Conservation (phyloP, 2,329 filamentous ascomycete species). For the Cercospora brassicicola region DNA sequence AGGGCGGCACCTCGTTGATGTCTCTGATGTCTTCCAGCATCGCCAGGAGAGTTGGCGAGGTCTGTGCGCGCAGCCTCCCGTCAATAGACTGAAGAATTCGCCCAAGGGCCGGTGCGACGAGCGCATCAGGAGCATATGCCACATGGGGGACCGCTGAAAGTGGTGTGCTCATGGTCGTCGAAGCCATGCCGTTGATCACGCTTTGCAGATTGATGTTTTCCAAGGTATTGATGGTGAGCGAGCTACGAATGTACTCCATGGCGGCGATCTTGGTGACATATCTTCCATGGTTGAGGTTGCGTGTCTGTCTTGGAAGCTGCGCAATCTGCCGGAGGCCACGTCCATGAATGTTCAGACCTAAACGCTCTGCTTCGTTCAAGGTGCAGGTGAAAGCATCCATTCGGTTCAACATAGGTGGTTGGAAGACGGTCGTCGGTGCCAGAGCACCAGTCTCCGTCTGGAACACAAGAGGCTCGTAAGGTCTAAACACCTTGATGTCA, state of each 20-base stretch:
- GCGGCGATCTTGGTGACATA: not conserved
- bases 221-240: not conserved
- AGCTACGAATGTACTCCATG: not conserved
- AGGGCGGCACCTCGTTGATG: not conserved
- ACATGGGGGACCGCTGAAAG: not conserved
- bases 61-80: not conserved
- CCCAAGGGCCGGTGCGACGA: not conserved
- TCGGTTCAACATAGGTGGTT: not conserved
- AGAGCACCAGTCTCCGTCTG: not conserved
- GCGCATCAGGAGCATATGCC: not conserved
- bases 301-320: not conserved
- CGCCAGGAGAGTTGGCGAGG: not conserved
- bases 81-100: not conserved
- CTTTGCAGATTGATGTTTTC: not conserved
- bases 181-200: not conserved
- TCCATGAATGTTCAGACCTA: not conserved
- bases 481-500: not conserved
- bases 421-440: not conserved
- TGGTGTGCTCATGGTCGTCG: not conserved
- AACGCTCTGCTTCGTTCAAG: not conserved
- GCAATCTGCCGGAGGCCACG: not conserved
- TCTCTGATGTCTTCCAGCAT: not conserved
- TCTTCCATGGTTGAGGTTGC: not conserved
- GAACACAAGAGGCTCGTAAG: not conserved
- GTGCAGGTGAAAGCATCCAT: not conserved